These are phyloP conservation scores for Morella rubra DNA, from an alignment of 306 rosid species.

Conservation along the genomic window DNA sequence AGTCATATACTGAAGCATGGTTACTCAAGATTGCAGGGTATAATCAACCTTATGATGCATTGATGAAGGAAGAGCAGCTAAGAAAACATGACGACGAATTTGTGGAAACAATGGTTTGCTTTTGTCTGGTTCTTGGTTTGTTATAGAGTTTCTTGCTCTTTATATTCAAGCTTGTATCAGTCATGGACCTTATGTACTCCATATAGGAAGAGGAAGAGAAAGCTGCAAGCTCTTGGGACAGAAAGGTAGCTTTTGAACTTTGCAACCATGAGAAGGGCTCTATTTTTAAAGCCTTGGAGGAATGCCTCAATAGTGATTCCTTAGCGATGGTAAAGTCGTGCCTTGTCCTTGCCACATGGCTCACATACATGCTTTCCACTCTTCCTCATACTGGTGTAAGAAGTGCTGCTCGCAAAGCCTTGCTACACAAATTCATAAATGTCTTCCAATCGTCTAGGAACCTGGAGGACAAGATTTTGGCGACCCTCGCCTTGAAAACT, in stretches of 20 bases:
- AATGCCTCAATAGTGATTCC: slow-evolving; percentile 74
- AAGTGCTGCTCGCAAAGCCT: slow-evolving; percentile 63
- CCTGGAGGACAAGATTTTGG: slow-evolving; percentile 75
- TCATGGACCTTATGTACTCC: slow-evolving; percentile 22
- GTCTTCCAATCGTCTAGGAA: slow-evolving; percentile 74
- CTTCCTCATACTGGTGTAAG: slow-evolving; percentile 85
- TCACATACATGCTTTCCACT: slow-evolving; percentile 70
- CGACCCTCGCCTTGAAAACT: slow-evolving; percentile 69
- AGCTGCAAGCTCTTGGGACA: slow-evolving; percentile 71
- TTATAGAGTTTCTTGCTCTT: slow-evolving; percentile 23
- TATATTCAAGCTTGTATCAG: slow-evolving; percentile 14
- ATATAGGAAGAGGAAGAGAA: slow-evolving; percentile 78
- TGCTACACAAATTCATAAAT: slow-evolving; percentile 68
- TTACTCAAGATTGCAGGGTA: slow-evolving; percentile 84
- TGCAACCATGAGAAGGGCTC: slow-evolving; percentile 88
- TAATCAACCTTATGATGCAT: slow-evolving; percentile 70
- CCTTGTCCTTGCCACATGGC: slow-evolving; percentile 87
- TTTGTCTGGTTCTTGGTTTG: slow-evolving; percentile 22
- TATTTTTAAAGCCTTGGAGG: slow-evolving; percentile 80
- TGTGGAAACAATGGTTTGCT: slow-evolving; percentile 61
- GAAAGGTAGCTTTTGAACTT: slow-evolving; percentile 69
- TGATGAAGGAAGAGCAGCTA: slow-evolving; percentile 58
- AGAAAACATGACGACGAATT: slow-evolving; percentile 46
- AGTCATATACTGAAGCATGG: slow-evolving; percentile 74
- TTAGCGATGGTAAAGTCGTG: slow-evolving; percentile 65